phyloP scores from a whole-genome alignment of 768 basidiomycete genomes.

The Jaapia argillacea region DNA sequence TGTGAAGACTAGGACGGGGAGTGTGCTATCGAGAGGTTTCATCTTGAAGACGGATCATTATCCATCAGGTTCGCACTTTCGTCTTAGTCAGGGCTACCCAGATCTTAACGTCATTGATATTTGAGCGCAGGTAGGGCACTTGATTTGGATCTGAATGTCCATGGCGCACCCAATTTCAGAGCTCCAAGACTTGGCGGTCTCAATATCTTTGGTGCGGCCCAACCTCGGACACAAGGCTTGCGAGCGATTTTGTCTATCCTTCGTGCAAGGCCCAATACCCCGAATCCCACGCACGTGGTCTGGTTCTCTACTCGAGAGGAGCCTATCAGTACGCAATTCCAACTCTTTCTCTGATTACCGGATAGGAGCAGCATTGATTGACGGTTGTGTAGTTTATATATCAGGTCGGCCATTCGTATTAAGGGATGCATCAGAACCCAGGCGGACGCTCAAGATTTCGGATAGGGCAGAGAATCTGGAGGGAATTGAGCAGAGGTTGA shows the following conservation, averaged over 20 bases:
- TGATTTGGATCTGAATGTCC: constrained; percentile 83
- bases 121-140: constrained; percentile 80
- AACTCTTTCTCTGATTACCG: too few species aligned
- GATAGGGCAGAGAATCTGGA: constrained; percentile 94
- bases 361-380: neutral
- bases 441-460: constrained; percentile 68
- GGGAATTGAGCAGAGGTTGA: constrained; percentile 81
- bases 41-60: constrained; percentile 93
- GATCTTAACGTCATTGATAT: too few species aligned
- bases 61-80: constrained; percentile 64
- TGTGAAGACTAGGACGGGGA: constrained; percentile 76
- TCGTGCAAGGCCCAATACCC: constrained; percentile 55
- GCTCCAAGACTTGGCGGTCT: constrained; percentile 68
- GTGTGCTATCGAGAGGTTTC: constrained; percentile 79
- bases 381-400: constrained; percentile 56
- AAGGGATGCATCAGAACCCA: constrained; percentile 77
- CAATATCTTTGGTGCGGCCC: constrained; percentile 93
- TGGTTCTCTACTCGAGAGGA: constrained; percentile 99
- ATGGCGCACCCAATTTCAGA: constrained; percentile 94
- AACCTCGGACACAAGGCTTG: constrained; percentile 88
- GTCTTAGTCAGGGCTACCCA: constrained; percentile 6
- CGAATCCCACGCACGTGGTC: constrained; percentile 64
- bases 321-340: constrained; percentile 71
- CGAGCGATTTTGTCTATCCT: constrained; percentile 84
- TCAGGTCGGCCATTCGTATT: constrained; percentile 90